Conservation (phyloP, 169 alveolate species). For the Theileria annulata region DNA sequence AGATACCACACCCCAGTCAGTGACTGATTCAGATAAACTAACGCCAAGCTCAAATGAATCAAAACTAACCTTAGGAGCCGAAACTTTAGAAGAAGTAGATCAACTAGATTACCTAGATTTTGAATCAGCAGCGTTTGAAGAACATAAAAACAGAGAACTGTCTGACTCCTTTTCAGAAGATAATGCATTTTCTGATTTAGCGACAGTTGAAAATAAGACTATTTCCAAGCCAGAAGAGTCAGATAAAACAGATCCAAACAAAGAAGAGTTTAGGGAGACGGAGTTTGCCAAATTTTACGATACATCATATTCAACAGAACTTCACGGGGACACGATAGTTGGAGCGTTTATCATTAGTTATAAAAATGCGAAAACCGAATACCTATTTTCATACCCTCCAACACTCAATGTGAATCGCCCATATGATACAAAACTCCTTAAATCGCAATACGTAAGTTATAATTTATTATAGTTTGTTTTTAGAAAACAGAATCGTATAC, state of each 20-base stretch:
- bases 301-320: not conserved
- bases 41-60: not conserved
- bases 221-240: not conserved
- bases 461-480: not conserved
- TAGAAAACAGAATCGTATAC: constrained; percentile 9
- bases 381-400: constrained; percentile 5
- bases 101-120: not conserved
- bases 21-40: not conserved
- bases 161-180: not conserved
- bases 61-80: not conserved
- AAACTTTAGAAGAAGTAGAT: not conserved
- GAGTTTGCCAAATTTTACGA: not conserved
- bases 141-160: not conserved
- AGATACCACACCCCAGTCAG: not conserved
- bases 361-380: not conserved
- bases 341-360: constrained; percentile 4
- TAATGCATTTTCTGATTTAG: not conserved
- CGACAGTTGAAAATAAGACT: not conserved
- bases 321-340: constrained; percentile 28
- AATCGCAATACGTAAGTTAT: not conserved
- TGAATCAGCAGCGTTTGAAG: not conserved
- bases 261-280: not conserved
- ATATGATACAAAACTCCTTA: not conserved
- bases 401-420: not conserved
- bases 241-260: not conserved